Conservation (phyloP, 495 filamentous ascomycete genomes). For the Lasiosphaeris hirsuta region DNA sequence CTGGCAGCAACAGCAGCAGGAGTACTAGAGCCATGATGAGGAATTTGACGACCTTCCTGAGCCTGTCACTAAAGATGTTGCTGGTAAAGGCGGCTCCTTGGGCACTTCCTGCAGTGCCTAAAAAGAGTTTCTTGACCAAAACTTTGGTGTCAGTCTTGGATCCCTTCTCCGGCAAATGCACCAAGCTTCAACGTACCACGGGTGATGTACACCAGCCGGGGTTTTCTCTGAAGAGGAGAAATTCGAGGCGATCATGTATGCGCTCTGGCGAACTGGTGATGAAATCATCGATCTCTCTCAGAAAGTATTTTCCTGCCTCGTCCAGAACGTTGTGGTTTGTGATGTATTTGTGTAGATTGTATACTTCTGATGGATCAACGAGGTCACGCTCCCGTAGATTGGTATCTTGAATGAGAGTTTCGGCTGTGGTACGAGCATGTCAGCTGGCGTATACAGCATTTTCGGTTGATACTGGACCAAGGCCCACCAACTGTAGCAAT, state of each 20-base stretch:
- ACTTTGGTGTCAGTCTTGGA: too few species aligned
- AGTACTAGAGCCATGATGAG: not conserved
- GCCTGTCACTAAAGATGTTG: too few species aligned
- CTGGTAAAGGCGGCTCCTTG: not conserved
- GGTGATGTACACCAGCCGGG: not conserved
- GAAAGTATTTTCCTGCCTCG: not conserved
- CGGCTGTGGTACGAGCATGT: not conserved
- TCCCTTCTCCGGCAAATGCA: too few species aligned
- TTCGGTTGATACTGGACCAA: too few species aligned
- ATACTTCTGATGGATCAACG: not conserved
- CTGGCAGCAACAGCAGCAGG: not conserved
- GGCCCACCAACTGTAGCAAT: conserved; percentile 1
- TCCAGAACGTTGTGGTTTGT: not conserved
- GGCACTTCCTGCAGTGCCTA: not conserved
- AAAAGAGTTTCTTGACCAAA: not conserved
- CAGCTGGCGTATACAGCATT: not conserved
- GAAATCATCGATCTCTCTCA: conserved; percentile 8
- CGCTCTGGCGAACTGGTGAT: conserved; percentile 4
- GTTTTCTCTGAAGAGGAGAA: too few species aligned
- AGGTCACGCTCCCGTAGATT: not conserved
- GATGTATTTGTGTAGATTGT: not conserved
- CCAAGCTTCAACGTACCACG: not conserved
- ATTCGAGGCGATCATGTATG: not conserved
- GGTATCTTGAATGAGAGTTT: not conserved
- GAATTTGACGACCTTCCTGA: conserved; percentile 1